A percentile compares a stretch with the other conserved stretches of the same genome.
Conservation (phyloP, 2,329 filamentous ascomycete species). For the Xylariaceae sp. region DNA sequence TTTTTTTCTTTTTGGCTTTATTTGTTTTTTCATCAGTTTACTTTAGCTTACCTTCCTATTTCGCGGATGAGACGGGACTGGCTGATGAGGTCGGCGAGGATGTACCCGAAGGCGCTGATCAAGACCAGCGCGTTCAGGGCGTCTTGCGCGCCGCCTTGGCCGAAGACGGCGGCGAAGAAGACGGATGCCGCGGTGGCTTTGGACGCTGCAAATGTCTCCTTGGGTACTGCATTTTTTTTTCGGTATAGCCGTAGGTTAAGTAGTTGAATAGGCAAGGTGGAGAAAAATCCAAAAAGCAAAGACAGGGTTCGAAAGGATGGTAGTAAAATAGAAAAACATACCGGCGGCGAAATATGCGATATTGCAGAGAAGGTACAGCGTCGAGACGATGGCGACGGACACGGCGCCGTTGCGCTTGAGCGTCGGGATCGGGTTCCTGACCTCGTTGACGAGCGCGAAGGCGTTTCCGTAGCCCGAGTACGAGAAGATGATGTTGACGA, state of each 20-base stretch:
- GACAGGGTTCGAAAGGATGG: background rate
- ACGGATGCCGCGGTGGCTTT: constrained; percentile 49
- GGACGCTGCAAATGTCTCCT: constrained; percentile 44
- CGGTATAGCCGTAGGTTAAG: too few species aligned
- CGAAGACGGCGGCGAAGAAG: constrained; percentile 56
- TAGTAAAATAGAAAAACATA: constrained; percentile 17
- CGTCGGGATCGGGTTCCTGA: constrained; percentile 51
- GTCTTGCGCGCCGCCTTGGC: constrained; percentile 39
- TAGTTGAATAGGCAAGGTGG: background rate
- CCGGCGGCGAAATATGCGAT: constrained; percentile 55
- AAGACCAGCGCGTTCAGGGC: constrained; percentile 54
- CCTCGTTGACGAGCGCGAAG: constrained; percentile 56
- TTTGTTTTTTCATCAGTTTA: background rate
- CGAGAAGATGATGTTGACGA: constrained; percentile 55
- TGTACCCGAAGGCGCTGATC: constrained; percentile 53
- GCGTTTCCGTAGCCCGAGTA: constrained; percentile 54
- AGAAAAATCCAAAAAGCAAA: constrained; percentile 8
- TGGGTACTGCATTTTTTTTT: constrained; percentile 40
- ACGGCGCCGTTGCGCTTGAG: constrained; percentile 45
- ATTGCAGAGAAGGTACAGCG: constrained; percentile 54
- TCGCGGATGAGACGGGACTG: constrained; percentile 54
- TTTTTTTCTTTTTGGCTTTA: background rate
- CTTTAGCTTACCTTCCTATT: constrained; percentile 43
- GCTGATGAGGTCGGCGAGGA: constrained; percentile 50
- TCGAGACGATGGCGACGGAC: constrained; percentile 44